A percentile compares a stretch with the other conserved stretches of the same genome.
phyloP scores from a whole-genome alignment of 768 basidiomycete species.

The Lactarius indigo region DNA sequence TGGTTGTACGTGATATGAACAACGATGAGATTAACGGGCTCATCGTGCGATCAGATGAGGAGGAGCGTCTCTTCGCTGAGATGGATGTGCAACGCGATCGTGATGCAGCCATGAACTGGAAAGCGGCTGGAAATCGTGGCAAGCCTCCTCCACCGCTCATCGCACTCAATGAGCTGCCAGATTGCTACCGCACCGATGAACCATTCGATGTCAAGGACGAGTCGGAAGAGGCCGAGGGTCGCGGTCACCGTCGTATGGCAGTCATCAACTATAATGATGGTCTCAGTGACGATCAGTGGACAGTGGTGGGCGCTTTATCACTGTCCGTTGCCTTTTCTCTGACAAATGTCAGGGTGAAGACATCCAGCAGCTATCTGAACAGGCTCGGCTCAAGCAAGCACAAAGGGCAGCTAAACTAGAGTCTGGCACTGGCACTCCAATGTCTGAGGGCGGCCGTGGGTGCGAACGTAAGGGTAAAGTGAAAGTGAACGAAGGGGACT shows the following conservation, averaged over 20 bases:
- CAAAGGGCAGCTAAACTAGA: conserved; percentile 59
- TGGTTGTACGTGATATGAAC: conserved; percentile 93
- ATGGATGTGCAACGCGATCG: conserved; percentile 82
- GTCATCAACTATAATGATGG: conserved; percentile 93
- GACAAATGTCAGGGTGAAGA: conserved; percentile 52
- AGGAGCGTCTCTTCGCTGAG: conserved; percentile 68
- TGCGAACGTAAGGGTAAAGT: conserved; percentile 54
- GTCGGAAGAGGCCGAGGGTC: conserved; percentile 62
- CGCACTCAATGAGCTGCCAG: conserved; percentile 90
- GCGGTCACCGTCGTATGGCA: conserved; percentile 80
- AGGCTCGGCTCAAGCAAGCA: conserved; percentile 56
- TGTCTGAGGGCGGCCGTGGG: conserved; percentile 54
- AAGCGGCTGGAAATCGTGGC: too few species aligned
- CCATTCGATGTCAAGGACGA: conserved; percentile 70
- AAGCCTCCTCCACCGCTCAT: too few species aligned
- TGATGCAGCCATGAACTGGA: too few species aligned
- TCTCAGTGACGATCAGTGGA: conserved; percentile 91
- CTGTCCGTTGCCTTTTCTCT: neutral
- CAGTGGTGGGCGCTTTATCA: conserved; percentile 50
- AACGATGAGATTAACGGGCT: conserved; percentile 94
- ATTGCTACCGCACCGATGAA: conserved; percentile 84
- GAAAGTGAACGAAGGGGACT: conserved; percentile 42
- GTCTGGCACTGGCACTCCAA: conserved; percentile 62
- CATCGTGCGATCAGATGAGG: conserved; percentile 81
- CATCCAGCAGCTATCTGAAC: conserved; percentile 67